Percentiles rank a stretch among this genome's conserved stretches.
Conservation (phyloP, 169 alveolate species). For the Plasmodium vinckei region DNA sequence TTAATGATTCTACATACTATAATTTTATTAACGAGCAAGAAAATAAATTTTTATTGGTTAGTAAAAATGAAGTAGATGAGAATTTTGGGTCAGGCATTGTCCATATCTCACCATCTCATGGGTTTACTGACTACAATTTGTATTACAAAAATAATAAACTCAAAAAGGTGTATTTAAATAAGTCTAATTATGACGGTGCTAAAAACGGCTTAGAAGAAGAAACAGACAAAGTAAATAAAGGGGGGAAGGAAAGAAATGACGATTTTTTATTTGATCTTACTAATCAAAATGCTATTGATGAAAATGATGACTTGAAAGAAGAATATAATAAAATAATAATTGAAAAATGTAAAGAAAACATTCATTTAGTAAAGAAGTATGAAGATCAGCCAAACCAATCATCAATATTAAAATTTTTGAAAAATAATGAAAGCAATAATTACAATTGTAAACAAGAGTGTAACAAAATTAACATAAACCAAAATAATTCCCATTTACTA, state of each 20-base stretch:
- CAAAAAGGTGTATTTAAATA: conserved; percentile 15
- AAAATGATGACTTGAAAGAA: conserved; percentile 60
- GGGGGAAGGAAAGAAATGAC: neutral
- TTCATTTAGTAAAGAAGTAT: conserved; percentile 5
- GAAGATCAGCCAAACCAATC: neutral
- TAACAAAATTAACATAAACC: conserved; percentile 43
- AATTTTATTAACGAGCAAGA: conserved; percentile 42
- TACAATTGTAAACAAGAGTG: neutral
- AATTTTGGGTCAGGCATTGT: conserved; percentile 73
- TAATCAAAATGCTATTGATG: conserved; percentile 59
- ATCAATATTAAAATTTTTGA: neutral
- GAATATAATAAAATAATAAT: conserved; percentile 25
- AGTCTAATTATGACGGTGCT: neutral
- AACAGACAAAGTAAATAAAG: neutral
- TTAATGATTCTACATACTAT: conserved; percentile 12
- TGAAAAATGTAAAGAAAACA: neutral
- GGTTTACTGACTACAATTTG: conserved; percentile 47
- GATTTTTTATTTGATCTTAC: conserved; percentile 4
- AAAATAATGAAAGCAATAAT: too few relatives aligned
- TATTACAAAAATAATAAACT: conserved; percentile 40
- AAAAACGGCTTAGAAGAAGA: neutral
- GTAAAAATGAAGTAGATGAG: conserved; percentile 38
- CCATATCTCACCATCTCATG: conserved; percentile 71
- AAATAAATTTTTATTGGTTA: conserved; percentile 33
- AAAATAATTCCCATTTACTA: conserved; percentile 26